Evolutionary conservation across 305 asterid species (phyloP).

Genomic region (Fraxinus angustifolia): DNA sequence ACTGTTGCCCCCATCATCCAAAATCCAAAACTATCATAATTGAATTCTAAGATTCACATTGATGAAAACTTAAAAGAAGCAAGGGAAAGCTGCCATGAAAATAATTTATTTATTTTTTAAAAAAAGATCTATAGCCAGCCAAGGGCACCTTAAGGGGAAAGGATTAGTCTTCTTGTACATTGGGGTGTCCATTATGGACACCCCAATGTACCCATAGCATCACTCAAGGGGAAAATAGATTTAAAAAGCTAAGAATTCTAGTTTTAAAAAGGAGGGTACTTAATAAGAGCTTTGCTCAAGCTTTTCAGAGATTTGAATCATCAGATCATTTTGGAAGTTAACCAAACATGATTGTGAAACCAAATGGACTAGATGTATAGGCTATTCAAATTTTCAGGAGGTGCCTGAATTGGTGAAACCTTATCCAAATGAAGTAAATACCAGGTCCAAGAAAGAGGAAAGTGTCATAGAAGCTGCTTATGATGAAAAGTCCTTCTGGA

Average conservation of each 20-base stretch:
- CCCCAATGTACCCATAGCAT: too few species aligned
- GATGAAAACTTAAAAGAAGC: background rate
- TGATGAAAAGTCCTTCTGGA: background rate
- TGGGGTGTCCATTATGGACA: too few species aligned
- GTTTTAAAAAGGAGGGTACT: background rate
- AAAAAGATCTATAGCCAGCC: background rate
- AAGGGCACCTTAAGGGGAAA: background rate
- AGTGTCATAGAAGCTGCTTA: background rate
- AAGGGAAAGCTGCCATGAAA: background rate
- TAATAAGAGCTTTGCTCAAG: background rate
- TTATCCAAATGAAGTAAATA: background rate
- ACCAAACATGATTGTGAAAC: background rate
- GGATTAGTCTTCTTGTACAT: too few species aligned
- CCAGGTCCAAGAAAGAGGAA: background rate
- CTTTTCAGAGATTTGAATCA: background rate
- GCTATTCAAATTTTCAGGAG: background rate
- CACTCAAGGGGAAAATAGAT: background rate
- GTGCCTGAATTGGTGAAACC: background rate
- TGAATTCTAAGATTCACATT: background rate
- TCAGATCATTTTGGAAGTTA: background rate
- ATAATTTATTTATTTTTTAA: background rate
- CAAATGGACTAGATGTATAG: background rate
- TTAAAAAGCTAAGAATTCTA: background rate
- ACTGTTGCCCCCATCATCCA: background rate
- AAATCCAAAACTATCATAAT: background rate